These are phyloP conservation scores for Elongisporangium senticosum DNA, from an alignment of 352 stramenopile genomes.

Conservation along the genomic window DNA sequence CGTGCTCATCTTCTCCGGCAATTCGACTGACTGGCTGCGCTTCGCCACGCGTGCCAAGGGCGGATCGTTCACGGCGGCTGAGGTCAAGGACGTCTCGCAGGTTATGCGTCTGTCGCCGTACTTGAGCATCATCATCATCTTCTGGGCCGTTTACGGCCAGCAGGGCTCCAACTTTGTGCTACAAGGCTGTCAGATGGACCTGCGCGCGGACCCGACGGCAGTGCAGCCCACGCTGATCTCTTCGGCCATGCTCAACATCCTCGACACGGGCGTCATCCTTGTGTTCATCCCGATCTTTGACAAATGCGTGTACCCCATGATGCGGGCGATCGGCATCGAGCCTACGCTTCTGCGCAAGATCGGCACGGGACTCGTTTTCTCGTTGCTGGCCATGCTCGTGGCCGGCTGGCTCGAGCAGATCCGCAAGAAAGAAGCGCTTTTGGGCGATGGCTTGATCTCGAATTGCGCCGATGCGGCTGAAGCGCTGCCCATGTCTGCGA, in stretches of 20 bases:
- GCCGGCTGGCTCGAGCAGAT: conserved; percentile 66
- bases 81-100: conserved; percentile 73
- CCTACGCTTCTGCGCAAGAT: conserved; percentile 86
- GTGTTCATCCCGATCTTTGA: conserved; percentile 90
- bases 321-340: conserved; percentile 57
- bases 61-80: conserved; percentile 40
- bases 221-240: conserved; percentile 58
- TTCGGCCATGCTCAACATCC: conserved; percentile 79
- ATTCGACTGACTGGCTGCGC: conserved; percentile 56
- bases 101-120: conserved; percentile 78
- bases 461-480: conserved; percentile 71
- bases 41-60: conserved; percentile 40
- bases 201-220: conserved; percentile 45
- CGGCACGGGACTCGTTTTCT: conserved; percentile 77
- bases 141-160: conserved; percentile 83
- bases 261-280: conserved; percentile 87
- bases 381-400: conserved; percentile 67
- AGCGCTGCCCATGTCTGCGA: conserved; percentile 60
- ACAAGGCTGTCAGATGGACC: conserved; percentile 89
- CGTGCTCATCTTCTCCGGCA: conserved; percentile 59
- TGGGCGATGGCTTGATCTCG: conserved; percentile 29
- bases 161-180: conserved; percentile 83
- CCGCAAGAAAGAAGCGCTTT: conserved; percentile 36
- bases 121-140: conserved; percentile 79
- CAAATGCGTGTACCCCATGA: conserved; percentile 67